Base-by-base conservation (phyloP, 140 eudicot genomes). In the Anethum foeniculum region DNA sequence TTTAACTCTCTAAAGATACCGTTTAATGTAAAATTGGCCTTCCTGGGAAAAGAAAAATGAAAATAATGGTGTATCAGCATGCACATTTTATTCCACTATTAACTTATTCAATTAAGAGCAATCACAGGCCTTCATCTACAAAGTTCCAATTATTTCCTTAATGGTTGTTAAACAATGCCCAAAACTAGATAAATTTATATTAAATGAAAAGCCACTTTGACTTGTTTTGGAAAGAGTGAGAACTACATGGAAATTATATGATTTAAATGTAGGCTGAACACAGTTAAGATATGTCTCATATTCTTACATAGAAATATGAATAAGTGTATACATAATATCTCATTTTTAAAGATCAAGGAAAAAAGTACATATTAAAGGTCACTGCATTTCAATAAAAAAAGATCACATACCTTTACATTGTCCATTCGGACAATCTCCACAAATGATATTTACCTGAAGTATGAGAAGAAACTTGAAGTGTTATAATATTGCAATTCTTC, bases 361-460 rank as follows among this genome's bases (percentile, higher is more conserved):
- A 32, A 28, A 68, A 15, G 48, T 5, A 69, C 15, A 38, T 38
- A 1, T 18, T 5, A 16, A 9, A 28, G n/a, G 38, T 16, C 10
- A 71, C 49, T 9, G 9, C 30, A 0, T 56, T 39, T 15, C 58
- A 74, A 58, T 34, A 23, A 18, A 73, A 73, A 67, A 38, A 81
- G 78, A 25, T 81, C 85, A 86, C 86, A 48, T 85, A 93, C 98
- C 91, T 91, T 85, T 89, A 84, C 98, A 93, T 78, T 87, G 83
- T 30, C 88, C 91, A 87, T 85, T 88, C 41, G 89, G 96, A 82
- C 98, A 93, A 85, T 83, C 90, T 65, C 98, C 97, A 78, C 98
- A 93, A 58, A 90, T 86, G 80, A 93, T 90, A 80, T 90, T 93
- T 41, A 93, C 88, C 98, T 93, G 88, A 56, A 79, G 80, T 54